Percentiles rank a stretch among this genome's conserved stretches.
Evolutionary conservation across 495 filamentous ascomycete genomes (phyloP).

Genomic region (Aspergillus sparsus): DNA sequence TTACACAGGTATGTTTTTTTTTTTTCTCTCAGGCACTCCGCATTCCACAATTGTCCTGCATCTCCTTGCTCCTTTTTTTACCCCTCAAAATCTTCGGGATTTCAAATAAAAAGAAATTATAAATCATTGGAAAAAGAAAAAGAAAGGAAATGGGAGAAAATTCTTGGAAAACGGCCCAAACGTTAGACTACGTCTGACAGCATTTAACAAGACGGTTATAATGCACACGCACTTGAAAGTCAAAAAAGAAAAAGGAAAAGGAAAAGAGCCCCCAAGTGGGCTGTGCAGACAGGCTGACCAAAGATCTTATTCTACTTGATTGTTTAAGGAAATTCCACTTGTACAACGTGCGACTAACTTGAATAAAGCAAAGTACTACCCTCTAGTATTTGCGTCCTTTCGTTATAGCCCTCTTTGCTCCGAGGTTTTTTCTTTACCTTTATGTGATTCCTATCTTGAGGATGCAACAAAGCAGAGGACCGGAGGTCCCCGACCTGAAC

Average conservation of each 20-base stretch:
- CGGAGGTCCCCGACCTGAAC: slow-evolving; percentile 37
- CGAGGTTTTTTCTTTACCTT: neutral
- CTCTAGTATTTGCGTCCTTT: slow-evolving; percentile 1
- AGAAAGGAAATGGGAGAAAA: slow-evolving; percentile 10
- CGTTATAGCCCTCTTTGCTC: neutral
- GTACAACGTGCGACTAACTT: slow-evolving; percentile 2
- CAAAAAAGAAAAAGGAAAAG: neutral
- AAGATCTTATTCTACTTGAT: neutral
- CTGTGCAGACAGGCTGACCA: slow-evolving; percentile 20
- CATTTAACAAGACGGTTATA: neutral
- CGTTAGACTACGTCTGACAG: neutral
- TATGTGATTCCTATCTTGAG: slow-evolving; percentile 17
- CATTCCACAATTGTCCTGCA: slow-evolving; percentile 17
- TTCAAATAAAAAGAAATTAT: slow-evolving; percentile 6
- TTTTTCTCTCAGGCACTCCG: slow-evolving; percentile 8
- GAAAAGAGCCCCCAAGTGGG: slow-evolving; percentile 18
- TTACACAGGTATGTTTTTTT: slow-evolving; percentile 27
- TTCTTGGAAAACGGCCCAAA: neutral
- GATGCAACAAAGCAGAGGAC: slow-evolving; percentile 41
- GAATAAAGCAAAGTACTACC: slow-evolving; percentile 1
- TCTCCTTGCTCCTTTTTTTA: slow-evolving; percentile 15
- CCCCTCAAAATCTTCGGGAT: slow-evolving; percentile 21
- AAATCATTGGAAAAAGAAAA: slow-evolving; percentile 14
- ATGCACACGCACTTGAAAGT: neutral
- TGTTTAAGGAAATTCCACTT: neutral